Percentiles rank a stretch among this genome's conserved stretches.
Conservation (phyloP, 1,284 basidiomycete species). For the Pseudomicrostroma phylloplanum region DNA sequence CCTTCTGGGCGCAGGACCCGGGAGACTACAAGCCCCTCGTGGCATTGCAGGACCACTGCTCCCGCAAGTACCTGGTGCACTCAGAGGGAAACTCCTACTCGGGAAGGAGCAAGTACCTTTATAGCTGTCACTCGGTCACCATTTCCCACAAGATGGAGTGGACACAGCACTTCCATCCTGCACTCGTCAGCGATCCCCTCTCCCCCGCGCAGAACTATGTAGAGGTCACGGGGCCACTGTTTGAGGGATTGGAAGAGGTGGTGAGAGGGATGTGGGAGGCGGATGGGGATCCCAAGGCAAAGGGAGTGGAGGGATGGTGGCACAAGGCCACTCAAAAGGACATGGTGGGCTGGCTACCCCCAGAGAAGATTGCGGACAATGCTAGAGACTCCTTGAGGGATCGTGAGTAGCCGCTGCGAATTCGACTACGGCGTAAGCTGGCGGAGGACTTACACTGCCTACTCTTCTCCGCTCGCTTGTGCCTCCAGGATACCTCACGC, state of each 20-base stretch:
- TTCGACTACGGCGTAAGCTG: no score
- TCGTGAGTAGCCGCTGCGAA: background rate
- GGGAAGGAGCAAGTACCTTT: constrained; percentile 23
- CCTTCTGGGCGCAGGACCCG: background rate
- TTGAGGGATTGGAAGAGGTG: background rate
- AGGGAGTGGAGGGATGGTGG: background rate
- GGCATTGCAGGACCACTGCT: constrained; percentile 29
- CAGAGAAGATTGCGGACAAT: constrained; percentile 1
- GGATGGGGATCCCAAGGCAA: constrained; percentile 3
- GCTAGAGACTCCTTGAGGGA: constrained; percentile 25
- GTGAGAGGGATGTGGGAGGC: background rate
- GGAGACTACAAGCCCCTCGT: constrained; percentile 18
- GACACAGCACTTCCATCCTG: constrained; percentile 43
- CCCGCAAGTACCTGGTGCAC: constrained; percentile 33
- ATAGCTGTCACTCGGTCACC: constrained; percentile 24
- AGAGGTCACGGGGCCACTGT: background rate
- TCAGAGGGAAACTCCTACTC: constrained; percentile 38
- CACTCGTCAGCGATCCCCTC: constrained; percentile 19
- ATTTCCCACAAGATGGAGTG: constrained; percentile 32
- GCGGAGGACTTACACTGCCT: no score
- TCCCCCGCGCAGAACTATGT: background rate
- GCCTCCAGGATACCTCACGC: constrained; percentile 22
- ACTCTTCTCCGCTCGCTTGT: no score
- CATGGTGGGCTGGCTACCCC: background rate
- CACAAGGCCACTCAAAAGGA: background rate